Conservation (phyloP, 768 basidiomycete species). For the Lactifluus subvellereus region DNA sequence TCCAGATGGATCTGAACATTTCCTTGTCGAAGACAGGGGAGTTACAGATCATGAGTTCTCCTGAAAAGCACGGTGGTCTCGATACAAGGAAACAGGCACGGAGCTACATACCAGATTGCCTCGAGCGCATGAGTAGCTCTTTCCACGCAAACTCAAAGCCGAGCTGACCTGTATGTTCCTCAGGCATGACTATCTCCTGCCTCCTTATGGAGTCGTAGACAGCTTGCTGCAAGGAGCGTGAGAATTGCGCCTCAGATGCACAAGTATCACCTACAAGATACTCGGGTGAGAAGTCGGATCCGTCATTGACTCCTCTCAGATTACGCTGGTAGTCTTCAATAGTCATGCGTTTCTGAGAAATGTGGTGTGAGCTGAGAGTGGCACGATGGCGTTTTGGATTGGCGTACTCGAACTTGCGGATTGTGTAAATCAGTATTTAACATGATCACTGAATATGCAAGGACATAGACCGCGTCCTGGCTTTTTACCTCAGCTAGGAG, state of each 20-base stretch:
- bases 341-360: constrained; percentile 84
- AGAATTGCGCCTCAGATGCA: not conserved
- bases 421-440: constrained; percentile 97
- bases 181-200: constrained; percentile 93
- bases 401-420: constrained; percentile 78
- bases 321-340: constrained; percentile 93
- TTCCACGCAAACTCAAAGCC: constrained; percentile 99
- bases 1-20: constrained; percentile 95
- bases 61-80: constrained; percentile 31
- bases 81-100: not conserved
- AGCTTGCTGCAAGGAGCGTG: constrained; percentile 47
- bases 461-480: constrained; percentile 89
- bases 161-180: constrained; percentile 92
- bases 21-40: constrained; percentile 77
- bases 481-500: constrained; percentile 75
- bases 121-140: constrained; percentile 77
- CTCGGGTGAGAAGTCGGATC: constrained; percentile 73
- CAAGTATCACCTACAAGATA: constrained; percentile 59
- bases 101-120: constrained; percentile 58
- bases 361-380: not conserved
- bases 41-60: constrained; percentile 71
- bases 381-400: not conserved
- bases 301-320: constrained; percentile 87
- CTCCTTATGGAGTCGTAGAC: constrained; percentile 95
- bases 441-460: constrained; percentile 96